phyloP scores from a whole-genome alignment of 495 filamentous ascomycete species.

The Symbiotaphrina buchneri region DNA sequence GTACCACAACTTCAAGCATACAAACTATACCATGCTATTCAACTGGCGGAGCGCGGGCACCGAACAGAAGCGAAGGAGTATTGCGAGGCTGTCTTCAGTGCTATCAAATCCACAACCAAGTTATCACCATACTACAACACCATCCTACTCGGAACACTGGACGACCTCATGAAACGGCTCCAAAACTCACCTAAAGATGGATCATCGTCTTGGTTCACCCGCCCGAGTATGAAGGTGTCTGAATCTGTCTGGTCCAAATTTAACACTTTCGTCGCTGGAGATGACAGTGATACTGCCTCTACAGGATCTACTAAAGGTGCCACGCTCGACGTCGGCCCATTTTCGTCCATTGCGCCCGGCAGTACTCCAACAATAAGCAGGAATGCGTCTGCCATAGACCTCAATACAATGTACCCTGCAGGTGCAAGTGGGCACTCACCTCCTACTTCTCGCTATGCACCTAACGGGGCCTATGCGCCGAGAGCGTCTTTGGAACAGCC shows the following conservation, averaged over 20 bases:
- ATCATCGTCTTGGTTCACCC: conserved; percentile 60
- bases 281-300: conserved; percentile 45
- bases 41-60: conserved; percentile 63
- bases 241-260: conserved; percentile 73
- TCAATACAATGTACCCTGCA: conserved; percentile 38
- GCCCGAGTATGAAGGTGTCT: conserved; percentile 85
- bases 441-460: conserved; percentile 37
- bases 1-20: conserved; percentile 68
- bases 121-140: conserved; percentile 67
- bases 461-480: conserved; percentile 11
- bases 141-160: conserved; percentile 45
- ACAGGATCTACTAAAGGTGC: conserved; percentile 31
- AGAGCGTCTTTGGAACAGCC: no score
- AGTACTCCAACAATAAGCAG: conserved; percentile 69
- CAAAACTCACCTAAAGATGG: conserved; percentile 61
- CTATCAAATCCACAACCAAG: conserved; percentile 63
- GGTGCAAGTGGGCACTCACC: conserved; percentile 9
- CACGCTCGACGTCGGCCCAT: conserved; percentile 46
- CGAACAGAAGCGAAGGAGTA: conserved; percentile 73
- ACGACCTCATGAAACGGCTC: conserved; percentile 64
- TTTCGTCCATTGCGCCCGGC: conserved; percentile 53
- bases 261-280: conserved; percentile 85
- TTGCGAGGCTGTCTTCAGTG: conserved; percentile 61
- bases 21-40: conserved; percentile 69
- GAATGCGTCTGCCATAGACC: conserved; percentile 48